phyloP scores from a whole-genome alignment of 257 asterid species.

The Solanum appendiculatum region DNA sequence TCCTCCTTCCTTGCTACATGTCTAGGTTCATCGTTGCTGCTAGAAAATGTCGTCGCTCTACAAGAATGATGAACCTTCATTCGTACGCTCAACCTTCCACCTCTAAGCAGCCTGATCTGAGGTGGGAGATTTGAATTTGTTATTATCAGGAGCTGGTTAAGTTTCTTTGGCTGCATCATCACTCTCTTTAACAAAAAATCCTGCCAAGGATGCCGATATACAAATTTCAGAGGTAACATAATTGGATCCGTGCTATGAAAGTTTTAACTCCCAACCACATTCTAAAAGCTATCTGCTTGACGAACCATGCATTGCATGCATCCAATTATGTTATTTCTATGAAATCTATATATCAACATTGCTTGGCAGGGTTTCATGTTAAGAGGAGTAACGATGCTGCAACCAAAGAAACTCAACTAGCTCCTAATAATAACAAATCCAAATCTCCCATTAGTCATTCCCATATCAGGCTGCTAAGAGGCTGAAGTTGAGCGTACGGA shows the following conservation, averaged over 20 bases:
- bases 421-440: constrained; percentile 1
- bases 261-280: neutral
- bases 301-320: neutral
- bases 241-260: neutral
- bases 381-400: neutral
- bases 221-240: neutral
- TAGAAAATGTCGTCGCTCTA: constrained; percentile 1
- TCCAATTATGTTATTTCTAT: neutral
- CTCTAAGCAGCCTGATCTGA: constrained; percentile 11
- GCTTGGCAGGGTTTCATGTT: constrained; percentile 4
- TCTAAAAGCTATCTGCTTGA: neutral
- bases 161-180: neutral
- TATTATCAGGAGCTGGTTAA: neutral
- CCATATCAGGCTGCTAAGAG: constrained; percentile 11
- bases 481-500: constrained; percentile 13
- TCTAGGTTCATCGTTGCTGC: neutral
- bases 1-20: constrained; percentile 9
- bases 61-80: constrained; percentile 15
- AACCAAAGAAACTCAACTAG: neutral
- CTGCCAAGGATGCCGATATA: neutral
- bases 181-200: constrained; percentile 2
- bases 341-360: neutral
- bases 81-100: constrained; percentile 12
- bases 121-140: neutral
- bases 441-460: neutral